Conservation (phyloP, 176 grass and related monocot genomes). For the Cocos nucifera region DNA sequence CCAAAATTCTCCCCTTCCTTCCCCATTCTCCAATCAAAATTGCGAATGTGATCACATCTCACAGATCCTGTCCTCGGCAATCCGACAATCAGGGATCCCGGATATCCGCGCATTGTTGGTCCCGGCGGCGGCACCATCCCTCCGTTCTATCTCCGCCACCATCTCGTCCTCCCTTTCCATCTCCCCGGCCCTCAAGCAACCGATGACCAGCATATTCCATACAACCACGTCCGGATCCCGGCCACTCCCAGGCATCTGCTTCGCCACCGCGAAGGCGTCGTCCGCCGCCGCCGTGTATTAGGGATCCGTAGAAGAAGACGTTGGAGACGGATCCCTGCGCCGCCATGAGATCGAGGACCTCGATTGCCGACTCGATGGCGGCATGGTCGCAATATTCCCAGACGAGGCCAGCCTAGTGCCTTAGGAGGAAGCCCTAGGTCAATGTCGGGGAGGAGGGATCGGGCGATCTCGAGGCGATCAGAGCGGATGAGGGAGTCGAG, state of each 20-base stretch:
- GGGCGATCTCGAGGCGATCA: too few species aligned
- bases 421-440: too few species aligned
- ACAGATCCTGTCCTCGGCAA: background rate
- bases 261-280: conserved; percentile 1
- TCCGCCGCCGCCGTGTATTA: background rate
- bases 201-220: background rate
- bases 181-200: background rate
- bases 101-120: conserved; percentile 6
- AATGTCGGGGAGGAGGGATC: too few species aligned
- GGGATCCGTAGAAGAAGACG: conserved; percentile 1
- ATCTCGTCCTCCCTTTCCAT: background rate
- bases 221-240: background rate
- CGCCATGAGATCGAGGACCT: background rate
- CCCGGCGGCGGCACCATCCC: background rate
- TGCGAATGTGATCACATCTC: conserved; percentile 8
- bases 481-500: too few species aligned
- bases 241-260: background rate
- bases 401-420: too few species aligned
- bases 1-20: background rate
- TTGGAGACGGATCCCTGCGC: background rate
- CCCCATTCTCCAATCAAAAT: conserved; percentile 3
- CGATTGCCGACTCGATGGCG: too few species aligned
- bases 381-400: background rate
- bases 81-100: background rate
- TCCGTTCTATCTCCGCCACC: background rate